Evolutionary conservation across 2,329 filamentous ascomycete species (phyloP), one percentile per base, ranked within the genome.

Genomic region (Colletotrichum tamarilloi): DNA sequence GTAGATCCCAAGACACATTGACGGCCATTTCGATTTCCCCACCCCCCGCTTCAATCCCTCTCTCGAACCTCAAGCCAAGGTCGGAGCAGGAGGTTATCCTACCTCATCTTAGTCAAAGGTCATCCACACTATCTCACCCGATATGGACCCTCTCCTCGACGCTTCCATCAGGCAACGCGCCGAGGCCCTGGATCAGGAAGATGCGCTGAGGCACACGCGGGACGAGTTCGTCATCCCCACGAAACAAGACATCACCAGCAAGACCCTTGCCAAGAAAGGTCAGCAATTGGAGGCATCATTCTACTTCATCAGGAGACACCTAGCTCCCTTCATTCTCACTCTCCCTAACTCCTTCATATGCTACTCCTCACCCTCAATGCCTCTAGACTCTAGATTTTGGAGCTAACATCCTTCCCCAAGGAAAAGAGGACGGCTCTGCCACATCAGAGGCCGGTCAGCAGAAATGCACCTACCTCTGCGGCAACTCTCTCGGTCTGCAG

Each of bases 401-500:
- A 19, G 75, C 77, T 16, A 24, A 70, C 46, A 38, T 35, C 24
- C 11, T 66, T 35, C 22, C 3, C 26, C 26, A 32, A 14, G 28
- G 52, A 24, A 24, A 57, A 74, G 72, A 42, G 30, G 62, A 71
- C 22, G 16, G 22, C 9, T 19, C 62, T 38, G 49, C 30, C 26
- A 22, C 53, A 28, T n/a, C 62, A 26, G 28, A 42, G 24, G 19
- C 26, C n/a, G 35, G 22, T 28, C 56, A 62, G 57, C 46, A 63
- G 52, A 72, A 85, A 63, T 89, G 88, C 72, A 92, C 94, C 72
- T 98, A 98, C 82, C 91, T 98, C 75, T 96, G 95, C 76, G 95
- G 95, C 69, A 97, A 98, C 84, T 97, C 95, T 0, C 88, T 98
- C 1, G 95, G 95, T 49, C 89, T 96, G 4, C 95, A 98, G 81